Conservation (phyloP, 169 alveolate species). For the Plasmodium fragile region DNA sequence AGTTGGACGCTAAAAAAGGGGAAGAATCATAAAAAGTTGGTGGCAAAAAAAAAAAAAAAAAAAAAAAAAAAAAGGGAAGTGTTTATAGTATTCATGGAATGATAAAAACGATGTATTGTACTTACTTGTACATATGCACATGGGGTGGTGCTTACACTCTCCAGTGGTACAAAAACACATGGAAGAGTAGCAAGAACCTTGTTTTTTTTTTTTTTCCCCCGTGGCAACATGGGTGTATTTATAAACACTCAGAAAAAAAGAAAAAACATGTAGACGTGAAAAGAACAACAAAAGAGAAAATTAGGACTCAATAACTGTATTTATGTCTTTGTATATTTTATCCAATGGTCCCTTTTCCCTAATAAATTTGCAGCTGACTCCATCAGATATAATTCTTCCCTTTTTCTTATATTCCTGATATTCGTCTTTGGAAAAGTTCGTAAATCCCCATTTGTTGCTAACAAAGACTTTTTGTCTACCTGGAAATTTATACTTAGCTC, state of each 20-base stretch:
- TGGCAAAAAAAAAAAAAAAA: neutral
- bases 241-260: neutral
- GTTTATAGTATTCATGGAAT: neutral
- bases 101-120: neutral
- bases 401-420: slow-evolving; percentile 94
- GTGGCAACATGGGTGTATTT: neutral
- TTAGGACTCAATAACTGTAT: slow-evolving; percentile 45
- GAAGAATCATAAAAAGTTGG: neutral
- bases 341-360: slow-evolving; percentile 86
- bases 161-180: neutral
- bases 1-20: neutral
- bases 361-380: slow-evolving; percentile 91
- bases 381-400: slow-evolving; percentile 94
- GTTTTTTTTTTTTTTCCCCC: neutral
- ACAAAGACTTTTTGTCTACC: slow-evolving; percentile 98
- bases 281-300: neutral
- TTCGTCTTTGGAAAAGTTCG: slow-evolving; percentile 95
- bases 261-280: neutral
- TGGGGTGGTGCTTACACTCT: neutral
- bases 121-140: neutral
- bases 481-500: slow-evolving; percentile 99
- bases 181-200: neutral
- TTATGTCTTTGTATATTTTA: slow-evolving; percentile 78
- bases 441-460: slow-evolving; percentile 99
- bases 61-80: neutral